Evolutionary conservation across 768 basidiomycete genomes (phyloP).

Genomic region (Rhodotorula paludigena): DNA sequence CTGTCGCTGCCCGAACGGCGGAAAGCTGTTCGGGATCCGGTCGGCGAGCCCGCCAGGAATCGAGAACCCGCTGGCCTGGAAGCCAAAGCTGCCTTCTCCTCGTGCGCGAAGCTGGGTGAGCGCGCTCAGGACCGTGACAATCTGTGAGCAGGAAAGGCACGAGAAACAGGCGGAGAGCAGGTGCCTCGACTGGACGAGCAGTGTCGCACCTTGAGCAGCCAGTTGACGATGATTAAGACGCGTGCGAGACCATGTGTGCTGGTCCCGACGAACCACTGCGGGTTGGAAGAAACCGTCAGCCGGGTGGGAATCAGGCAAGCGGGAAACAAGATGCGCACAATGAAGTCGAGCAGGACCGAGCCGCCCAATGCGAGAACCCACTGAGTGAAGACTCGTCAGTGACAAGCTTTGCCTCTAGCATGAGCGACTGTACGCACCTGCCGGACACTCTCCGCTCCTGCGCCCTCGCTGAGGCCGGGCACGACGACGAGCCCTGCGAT

Average conservation of each 20-base stretch:
- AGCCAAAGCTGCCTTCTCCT: constrained; percentile 1
- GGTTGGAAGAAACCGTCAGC: too few relatives aligned
- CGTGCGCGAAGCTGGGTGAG: constrained; percentile 9
- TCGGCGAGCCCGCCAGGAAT: constrained; percentile 4
- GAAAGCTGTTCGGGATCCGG: constrained; percentile 7
- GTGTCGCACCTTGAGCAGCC: constrained; percentile 23
- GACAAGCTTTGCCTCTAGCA: not conserved
- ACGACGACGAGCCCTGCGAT: constrained; percentile 23
- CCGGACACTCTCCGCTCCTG: not conserved
- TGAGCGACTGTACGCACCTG: not conserved
- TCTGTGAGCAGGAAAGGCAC: not conserved
- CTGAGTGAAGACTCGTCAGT: not conserved
- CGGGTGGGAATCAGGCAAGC: too few relatives aligned
- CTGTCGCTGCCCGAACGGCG: constrained; percentile 10
- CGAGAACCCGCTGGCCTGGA: constrained; percentile 9
- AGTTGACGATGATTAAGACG: constrained; percentile 26
- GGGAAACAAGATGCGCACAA: not conserved
- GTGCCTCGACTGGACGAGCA: too few relatives aligned
- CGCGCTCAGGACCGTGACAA: constrained; percentile 14
- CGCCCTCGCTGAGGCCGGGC: not conserved
- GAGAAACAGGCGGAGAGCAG: not conserved
- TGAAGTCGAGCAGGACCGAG: constrained; percentile 12
- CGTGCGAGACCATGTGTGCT: not conserved
- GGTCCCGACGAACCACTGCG: constrained; percentile 6
- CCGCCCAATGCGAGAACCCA: constrained; percentile 14